phyloP scores from a whole-genome alignment of 192 early-diverging fungal species.

The Oehlia diaphana region DNA sequence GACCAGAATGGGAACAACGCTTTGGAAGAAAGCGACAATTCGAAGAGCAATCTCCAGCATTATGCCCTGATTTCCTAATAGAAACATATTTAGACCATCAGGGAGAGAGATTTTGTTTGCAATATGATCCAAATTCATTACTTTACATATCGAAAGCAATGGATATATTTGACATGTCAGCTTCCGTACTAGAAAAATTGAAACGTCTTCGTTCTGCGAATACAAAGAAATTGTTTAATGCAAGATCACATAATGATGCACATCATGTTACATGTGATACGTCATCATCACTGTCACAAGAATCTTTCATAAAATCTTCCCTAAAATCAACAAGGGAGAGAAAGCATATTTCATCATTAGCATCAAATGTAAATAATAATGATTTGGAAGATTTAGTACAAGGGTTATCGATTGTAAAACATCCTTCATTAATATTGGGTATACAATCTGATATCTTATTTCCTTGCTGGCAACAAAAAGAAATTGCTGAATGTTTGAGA shows the following conservation, averaged over 20 bases:
- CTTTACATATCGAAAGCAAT: conserved; percentile 96
- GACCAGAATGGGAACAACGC: conserved; percentile 96
- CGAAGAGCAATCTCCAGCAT: conserved; percentile 69
- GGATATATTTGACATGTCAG: conserved; percentile 97
- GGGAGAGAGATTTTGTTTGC: conserved; percentile 88
- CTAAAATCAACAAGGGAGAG: background rate
- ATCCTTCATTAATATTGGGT: conserved; percentile 89
- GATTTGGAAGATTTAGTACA: conserved; percentile 60
- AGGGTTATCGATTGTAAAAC: conserved; percentile 68
- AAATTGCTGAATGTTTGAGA: conserved; percentile 88
- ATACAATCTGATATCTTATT: conserved; percentile 96
- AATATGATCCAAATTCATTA: conserved; percentile 93
- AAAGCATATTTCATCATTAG: conserved; percentile 21
- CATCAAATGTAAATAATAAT: conserved; percentile 10
- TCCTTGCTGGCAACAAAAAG: conserved; percentile 92
- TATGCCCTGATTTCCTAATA: conserved; percentile 93
- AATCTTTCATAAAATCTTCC: background rate
- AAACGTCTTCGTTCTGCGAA: conserved; percentile 43
- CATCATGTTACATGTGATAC: conserved; percentile 26
- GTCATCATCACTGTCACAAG: background rate
- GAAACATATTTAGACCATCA: conserved; percentile 95
- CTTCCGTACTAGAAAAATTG: conserved; percentile 47
- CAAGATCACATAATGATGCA: conserved; percentile 33
- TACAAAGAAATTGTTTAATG: conserved; percentile 30
- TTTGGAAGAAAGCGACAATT: conserved; percentile 85